Conservation (phyloP, 2,329 filamentous ascomycete species). For the Aureobasidium subglaciale region DNA sequence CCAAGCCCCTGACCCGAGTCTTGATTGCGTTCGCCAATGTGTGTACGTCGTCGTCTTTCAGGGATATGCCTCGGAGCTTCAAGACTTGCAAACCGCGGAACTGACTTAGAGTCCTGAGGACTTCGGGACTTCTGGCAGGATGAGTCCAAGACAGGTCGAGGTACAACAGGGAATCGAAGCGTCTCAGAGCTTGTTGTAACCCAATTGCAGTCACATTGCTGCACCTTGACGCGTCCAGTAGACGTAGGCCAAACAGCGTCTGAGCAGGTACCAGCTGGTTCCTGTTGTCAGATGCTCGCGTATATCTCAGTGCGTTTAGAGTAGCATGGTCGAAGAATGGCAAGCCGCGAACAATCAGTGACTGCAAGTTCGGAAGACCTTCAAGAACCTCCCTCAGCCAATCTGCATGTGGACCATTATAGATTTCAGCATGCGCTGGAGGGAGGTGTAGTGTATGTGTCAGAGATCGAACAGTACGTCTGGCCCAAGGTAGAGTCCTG, state of each 20-base stretch:
- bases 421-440: constrained; percentile 54
- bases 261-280: neutral
- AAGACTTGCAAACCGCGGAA: constrained; percentile 49
- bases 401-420: constrained; percentile 50
- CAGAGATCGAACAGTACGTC: constrained; percentile 45
- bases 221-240: constrained; percentile 51
- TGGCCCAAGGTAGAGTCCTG: constrained; percentile 47
- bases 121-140: constrained; percentile 27
- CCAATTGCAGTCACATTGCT: constrained; percentile 51
- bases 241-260: constrained; percentile 41
- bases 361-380: constrained; percentile 51
- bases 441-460: constrained; percentile 57
- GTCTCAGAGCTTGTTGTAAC: constrained; percentile 44
- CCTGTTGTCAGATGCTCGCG: neutral
- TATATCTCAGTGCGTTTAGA: constrained; percentile 42
- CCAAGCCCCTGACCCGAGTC: constrained; percentile 47
- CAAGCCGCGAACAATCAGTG: constrained; percentile 50
- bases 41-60: constrained; percentile 48
- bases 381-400: constrained; percentile 56
- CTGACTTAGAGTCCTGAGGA: constrained; percentile 41
- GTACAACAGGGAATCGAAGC: constrained; percentile 50
- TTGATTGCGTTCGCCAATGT: constrained; percentile 47
- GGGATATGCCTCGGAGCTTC: constrained; percentile 47
- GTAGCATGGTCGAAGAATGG: constrained; percentile 57
- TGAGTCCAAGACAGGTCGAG: constrained; percentile 48